Evolutionary conservation across 2,329 filamentous ascomycete genomes (phyloP), one percentile per base, ranked within the genome.

Genomic region (Orbilia ellipsospora): DNA sequence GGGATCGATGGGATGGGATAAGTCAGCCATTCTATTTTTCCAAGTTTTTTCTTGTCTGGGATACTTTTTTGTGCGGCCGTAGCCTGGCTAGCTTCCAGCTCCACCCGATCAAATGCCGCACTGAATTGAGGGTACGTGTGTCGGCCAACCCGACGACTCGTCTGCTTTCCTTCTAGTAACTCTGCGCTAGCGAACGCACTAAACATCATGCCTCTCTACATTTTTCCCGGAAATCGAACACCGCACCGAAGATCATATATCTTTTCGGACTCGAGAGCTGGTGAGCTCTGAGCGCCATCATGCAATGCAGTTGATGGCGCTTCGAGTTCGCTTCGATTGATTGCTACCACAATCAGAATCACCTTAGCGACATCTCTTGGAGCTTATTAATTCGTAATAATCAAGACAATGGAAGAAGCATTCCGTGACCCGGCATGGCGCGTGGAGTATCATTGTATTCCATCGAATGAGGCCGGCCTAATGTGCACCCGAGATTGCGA

Each of bases 31-130:
- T 36, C 31, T 36, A 36, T 36, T 36, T 31, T 36, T 36, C 31
- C 31, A 36, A 36, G 31, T 36, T 36, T 36, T 36, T 36, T 36
- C 8, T 36, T 13, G 4, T 23, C 8, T 18, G 23, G 23, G 23
- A 23, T 23, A 23, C 23, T 40, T n/a, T 54, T 40, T 20, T 62
- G 66, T 70, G 66, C 66, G 66, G 66, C 66, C n/a, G 42, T 16
- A 36, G 31, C 31, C 2, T 36, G 7, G 28, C 28, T 31, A 31
- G 28, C 28, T 31, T 31, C 7, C 28, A 31, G 31, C 20, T 40
- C 55, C 55, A 59, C 40, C 55, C 36, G 20, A 59, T 59, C 55
- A 59, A 70, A 70, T 70, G 66, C 66, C 57, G 66, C 66, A 70
- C 60, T 23, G 31, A 36, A 36, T 7, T 7, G 5, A 10, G 31